Base-by-base conservation (phyloP, 257 asterid genomes). In the Jacaranda mimosifolia region DNA sequence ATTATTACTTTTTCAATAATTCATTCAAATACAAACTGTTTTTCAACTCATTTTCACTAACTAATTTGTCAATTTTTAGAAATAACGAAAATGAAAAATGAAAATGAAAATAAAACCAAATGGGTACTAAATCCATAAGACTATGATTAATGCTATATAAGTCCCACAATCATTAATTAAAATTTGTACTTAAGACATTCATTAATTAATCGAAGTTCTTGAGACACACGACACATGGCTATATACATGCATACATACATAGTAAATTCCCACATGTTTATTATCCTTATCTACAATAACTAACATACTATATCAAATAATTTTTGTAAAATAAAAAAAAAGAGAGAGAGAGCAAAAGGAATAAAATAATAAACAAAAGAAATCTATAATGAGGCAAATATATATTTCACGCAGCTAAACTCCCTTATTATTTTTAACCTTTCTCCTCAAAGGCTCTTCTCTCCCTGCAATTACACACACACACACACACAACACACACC, bases 361-460 rank as follows among this genome's bases (percentile, higher is more conserved):
- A 32, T 7, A 56, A 32, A 40, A 6, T 6, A 36, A 35, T 58
- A 38, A 36, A 32, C 6, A 6, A 49, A 9, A 42, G 4, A 62
- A 62, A 26, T 14, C 13, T 13, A 32, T 53, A 6, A 53, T n/a
- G 8, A 53, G 19, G 59, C 14, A 15, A 15, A n/a, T 53, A 17
- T 53, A 49, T 9, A 49, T 12, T 3, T 3, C 32, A 45, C 32
- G 39, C 51, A 56, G 72, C 9, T 18, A 73, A 45, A 73, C 57
- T 17, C 66, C 45, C 38, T 18, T 5, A 14, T 5, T n/a, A 9
- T 49, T 19, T 36, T 48, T 45, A 26, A 9, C 40, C 19, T 8
- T 63, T 58, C 49, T 11, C 14, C 39, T 17, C 63, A 32, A 15
- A 40, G 77, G 69, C 66, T 81, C 81, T 55, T 76, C 81, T 56